Evolutionary conservation across 106 monocot species (phyloP), one percentile per base, ranked within the genome.

Genomic region (Dioscorea zingiberensis): DNA sequence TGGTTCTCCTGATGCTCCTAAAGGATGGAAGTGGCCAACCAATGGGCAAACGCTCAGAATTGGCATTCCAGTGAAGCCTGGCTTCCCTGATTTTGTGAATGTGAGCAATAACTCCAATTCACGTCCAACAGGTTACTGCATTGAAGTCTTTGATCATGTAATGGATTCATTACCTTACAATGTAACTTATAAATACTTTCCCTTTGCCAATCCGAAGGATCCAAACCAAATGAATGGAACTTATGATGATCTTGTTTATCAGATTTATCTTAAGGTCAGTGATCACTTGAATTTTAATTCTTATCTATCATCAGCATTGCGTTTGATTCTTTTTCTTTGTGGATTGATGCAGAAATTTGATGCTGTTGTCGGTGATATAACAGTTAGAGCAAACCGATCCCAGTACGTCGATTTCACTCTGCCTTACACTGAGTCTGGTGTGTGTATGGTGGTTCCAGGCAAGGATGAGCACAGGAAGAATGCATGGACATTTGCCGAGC

Each of bases 21-120:
- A 69, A 27, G 87, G 87, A 21, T 87, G 81, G 84, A 66, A 84
- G 60, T 82, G 76, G 71, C 77, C 84, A 21, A 69, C 30, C 9
- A 62, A 12, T 0, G 57, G 78, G 55, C 67, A 58, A 25, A 78
- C 10, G 12, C 81, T 91, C 21, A 30, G 22, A 48, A 72, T 92
- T 44, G 81, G 72, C 4, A 71, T 92, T n/a, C 87, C 91, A 13
- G 46, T 55, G 49, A 82, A 80, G 59, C 67, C 49, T 13, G 87
- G 81, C 1, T 92, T 77, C 21, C 8, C 0, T 8, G 48, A 68
- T n/a, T 80, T 92, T 69, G 72, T 92, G 4, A 38, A 44, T 13
- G 1, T 25, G 4, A 65, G 2, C 22, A 21, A 0, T 44, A 38
- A 38, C 38, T 38, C 17, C 24, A 18, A 24, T 14, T 22, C 46